phyloP scores from a whole-genome alignment of 306 rosid genomes.

The Cucurbita ficifolia region DNA sequence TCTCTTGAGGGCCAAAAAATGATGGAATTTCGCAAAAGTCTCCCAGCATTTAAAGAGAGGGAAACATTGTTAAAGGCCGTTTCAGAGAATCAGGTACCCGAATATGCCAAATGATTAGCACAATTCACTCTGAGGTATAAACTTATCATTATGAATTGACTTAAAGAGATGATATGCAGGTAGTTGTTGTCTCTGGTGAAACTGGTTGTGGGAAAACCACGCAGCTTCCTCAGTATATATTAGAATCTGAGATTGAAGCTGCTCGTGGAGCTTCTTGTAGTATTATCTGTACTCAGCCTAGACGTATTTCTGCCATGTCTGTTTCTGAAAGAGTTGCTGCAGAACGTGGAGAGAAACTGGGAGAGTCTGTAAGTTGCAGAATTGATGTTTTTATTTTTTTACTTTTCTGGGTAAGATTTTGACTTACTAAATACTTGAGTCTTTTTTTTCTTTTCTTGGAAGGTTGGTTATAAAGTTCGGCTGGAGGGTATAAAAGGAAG shows the following conservation, averaged over 20 bases:
- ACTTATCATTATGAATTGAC: background rate
- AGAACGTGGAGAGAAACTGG: constrained; percentile 39
- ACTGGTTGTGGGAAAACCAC: constrained; percentile 46
- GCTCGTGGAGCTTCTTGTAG: constrained; percentile 30
- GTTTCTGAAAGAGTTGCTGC: constrained; percentile 47
- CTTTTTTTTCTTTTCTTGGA: constrained; percentile 5
- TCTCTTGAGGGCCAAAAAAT: constrained; percentile 30
- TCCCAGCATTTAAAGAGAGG: constrained; percentile 34
- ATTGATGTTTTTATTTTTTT: background rate
- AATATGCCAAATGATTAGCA: background rate
- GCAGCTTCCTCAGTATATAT: constrained; percentile 37
- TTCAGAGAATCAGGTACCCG: constrained; percentile 28
- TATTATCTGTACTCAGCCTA: constrained; percentile 37
- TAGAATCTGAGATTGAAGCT: constrained; percentile 37
- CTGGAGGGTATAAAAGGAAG: constrained; percentile 86
- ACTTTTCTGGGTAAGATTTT: background rate
- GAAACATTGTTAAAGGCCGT: constrained; percentile 22
- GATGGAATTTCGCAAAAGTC: constrained; percentile 34
- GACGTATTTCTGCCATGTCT: constrained; percentile 39
- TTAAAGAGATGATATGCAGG: constrained; percentile 13
- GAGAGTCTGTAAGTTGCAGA: constrained; percentile 29
- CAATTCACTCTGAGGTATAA: background rate
- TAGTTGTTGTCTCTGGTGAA: constrained; percentile 35
- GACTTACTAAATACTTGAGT: background rate
- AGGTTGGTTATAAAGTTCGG: constrained; percentile 98